Base-by-base conservation (phyloP, 2,329 filamentous ascomycete genomes). In the Achaetomium macrosporum region DNA sequence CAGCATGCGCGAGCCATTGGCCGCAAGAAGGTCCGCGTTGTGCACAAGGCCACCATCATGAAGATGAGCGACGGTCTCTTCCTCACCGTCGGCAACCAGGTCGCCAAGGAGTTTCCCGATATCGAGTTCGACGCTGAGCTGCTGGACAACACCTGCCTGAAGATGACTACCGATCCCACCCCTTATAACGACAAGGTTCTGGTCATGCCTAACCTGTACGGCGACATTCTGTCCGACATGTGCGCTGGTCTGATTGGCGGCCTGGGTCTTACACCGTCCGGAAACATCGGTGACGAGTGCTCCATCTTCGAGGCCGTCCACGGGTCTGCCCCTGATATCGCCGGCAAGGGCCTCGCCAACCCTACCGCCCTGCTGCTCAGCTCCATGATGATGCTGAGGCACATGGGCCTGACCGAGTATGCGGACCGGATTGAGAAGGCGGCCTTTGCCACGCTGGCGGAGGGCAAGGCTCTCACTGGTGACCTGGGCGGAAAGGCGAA, bases 41-140 rank as follows among this genome's bases (percentile, higher is more conserved):
- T 97, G 60, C 93, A 99, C 87, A 99, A 99, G 84, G 93, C 93
- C 72, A 97, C 93, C 69, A 99, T 99, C 78, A 99, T 99, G 93
- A 99, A 99, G 85, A 95, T 96, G 89, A 92, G 87, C 70, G 93
- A 99, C 73, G 93, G 93, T 76, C 88, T 99, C 58, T 99, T 99
- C 85, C 82, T 99, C 64, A 88, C 82, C 73, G 90, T 87, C 58
- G 93, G 87, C 64, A 78, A 84, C 63, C 82, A 93, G 57, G 83
- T 99, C 63, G 81, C 90, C 72, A 95, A 95, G 83, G 91, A 97
- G 70, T 99, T 88, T 83, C 93, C 93, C 60, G 79, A 85, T 65
- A 89, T 99, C 67, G 88, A 96, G 76, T 97, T 99, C 71, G 92
- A 97, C 69, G 89, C 89, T 65, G 93, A 99, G 82, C 83, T 99